These are phyloP conservation scores for Cercospora sesami DNA, from an alignment of 2,329 filamentous ascomycete genomes.

Conservation along the genomic window DNA sequence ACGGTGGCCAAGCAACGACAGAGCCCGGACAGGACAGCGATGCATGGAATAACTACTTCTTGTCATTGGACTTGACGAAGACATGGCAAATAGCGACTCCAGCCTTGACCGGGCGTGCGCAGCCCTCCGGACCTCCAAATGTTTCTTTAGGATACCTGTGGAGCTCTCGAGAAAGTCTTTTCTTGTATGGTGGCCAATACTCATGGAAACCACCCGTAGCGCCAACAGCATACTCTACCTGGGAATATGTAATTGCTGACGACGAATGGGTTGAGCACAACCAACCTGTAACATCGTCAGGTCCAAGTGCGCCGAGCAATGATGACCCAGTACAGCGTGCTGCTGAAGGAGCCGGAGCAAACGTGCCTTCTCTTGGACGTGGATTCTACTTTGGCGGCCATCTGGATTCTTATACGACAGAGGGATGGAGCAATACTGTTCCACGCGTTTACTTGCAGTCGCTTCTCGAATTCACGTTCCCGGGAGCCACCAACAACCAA, in stretches of 20 bases:
- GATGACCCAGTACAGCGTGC: constrained; percentile 63
- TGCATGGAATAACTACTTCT: constrained; percentile 75
- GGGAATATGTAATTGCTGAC: constrained; percentile 66
- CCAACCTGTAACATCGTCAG: constrained; percentile 62
- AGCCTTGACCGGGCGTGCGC: constrained; percentile 60
- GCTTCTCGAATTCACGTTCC: constrained; percentile 73
- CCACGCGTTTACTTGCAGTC: constrained; percentile 70
- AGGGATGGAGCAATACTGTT: constrained; percentile 67
- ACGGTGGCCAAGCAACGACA: constrained; percentile 67
- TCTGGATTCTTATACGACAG: constrained; percentile 62
- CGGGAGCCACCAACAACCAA: constrained; percentile 64
- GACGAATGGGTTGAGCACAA: constrained; percentile 63
- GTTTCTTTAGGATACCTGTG: constrained; percentile 74
- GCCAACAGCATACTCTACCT: constrained; percentile 63
- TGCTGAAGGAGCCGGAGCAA: constrained; percentile 72
- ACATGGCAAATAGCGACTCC: constrained; percentile 70
- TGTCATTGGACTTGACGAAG: constrained; percentile 69
- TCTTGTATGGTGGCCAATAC: constrained; percentile 73
- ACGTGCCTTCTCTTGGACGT: constrained; percentile 66
- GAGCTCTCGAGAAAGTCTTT: constrained; percentile 69
- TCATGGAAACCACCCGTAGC: constrained; percentile 61
- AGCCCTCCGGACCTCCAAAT: constrained; percentile 67
- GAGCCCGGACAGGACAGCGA: constrained; percentile 59
- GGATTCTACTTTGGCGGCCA: constrained; percentile 81
- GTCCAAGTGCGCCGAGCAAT: constrained; percentile 60